Evolutionary conservation across 2,329 filamentous ascomycete species (phyloP).

Genomic region (Thielaviopsis euricoi): DNA sequence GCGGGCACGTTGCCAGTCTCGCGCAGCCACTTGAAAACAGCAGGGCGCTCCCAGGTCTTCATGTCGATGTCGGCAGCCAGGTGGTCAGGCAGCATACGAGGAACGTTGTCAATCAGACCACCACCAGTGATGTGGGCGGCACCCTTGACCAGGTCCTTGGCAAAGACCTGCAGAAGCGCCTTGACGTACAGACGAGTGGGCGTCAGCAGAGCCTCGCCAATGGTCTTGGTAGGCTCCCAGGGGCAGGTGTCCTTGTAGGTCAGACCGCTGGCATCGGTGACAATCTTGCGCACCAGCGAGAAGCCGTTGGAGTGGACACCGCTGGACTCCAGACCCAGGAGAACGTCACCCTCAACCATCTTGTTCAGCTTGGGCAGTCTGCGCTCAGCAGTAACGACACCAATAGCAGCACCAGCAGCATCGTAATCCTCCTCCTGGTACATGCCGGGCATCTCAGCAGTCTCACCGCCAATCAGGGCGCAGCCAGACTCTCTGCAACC

Average conservation of each 20-base stretch:
- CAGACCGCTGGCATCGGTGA: slow-evolving; percentile 51
- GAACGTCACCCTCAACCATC: slow-evolving; percentile 70
- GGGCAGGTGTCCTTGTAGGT: slow-evolving; percentile 57
- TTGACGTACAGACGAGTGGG: slow-evolving; percentile 92
- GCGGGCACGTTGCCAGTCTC: slow-evolving; percentile 50
- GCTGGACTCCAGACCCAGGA: slow-evolving; percentile 70
- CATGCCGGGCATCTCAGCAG: slow-evolving; percentile 95
- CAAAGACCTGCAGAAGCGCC: slow-evolving; percentile 50
- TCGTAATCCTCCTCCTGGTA: slow-evolving; percentile 84
- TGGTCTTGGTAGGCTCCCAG: slow-evolving; percentile 46
- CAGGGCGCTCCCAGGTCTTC: slow-evolving; percentile 54
- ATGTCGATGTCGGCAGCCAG: slow-evolving; percentile 73
- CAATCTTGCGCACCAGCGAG: slow-evolving; percentile 83
- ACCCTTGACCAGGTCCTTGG: slow-evolving; percentile 59
- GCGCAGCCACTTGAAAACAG: slow-evolving; percentile 81
- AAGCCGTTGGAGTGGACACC: slow-evolving; percentile 95
- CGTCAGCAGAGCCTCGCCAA: slow-evolving; percentile 67
- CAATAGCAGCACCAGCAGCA: slow-evolving; percentile 76
- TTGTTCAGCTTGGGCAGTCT: slow-evolving; percentile 59
- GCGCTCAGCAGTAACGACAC: slow-evolving; percentile 53
- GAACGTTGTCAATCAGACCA: slow-evolving; percentile 83
- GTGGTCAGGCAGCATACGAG: slow-evolving; percentile 69
- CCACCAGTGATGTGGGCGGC: slow-evolving; percentile 96
- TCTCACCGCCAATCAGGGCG: slow-evolving; percentile 90
- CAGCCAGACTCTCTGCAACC: slow-evolving; percentile 77